Percentiles rank a stretch among this genome's conserved stretches.
phyloP scores from a whole-genome alignment of 306 rosid species.

The Neltuma alba region DNA sequence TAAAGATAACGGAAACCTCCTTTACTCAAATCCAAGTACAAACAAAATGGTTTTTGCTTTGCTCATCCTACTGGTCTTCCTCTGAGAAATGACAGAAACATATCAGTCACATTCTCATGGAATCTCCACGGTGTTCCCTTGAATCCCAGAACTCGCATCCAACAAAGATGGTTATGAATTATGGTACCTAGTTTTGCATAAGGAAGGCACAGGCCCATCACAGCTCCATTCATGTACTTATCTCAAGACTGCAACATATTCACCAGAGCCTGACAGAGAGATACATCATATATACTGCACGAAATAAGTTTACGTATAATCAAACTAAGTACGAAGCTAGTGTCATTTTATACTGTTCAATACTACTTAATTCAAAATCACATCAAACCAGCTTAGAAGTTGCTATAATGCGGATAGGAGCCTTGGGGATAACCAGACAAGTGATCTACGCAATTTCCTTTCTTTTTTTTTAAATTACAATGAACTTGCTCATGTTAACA shows the following conservation, averaged over 20 bases:
- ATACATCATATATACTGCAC: constrained; percentile 21
- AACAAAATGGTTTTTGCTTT: constrained; percentile 34
- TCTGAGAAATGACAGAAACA: constrained; percentile 39
- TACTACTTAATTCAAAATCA: constrained; percentile 7
- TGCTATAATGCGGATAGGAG: constrained; percentile 5
- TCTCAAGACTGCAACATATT: constrained; percentile 19
- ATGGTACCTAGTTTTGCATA: constrained; percentile 34
- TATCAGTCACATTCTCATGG: constrained; percentile 36
- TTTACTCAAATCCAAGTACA: constrained; percentile 30
- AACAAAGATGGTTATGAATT: constrained; percentile 39
- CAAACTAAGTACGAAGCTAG: constrained; percentile 25
- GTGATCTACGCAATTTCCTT: constrained; percentile 16
- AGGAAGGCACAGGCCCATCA: constrained; percentile 22
- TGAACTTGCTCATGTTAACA: not conserved
- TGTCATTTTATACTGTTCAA: constrained; percentile 12
- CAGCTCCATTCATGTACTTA: constrained; percentile 29
- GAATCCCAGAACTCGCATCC: constrained; percentile 43
- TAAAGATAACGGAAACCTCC: constrained; percentile 44
- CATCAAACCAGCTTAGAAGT: not conserved
- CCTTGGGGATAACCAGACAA: not conserved
- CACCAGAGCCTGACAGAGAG: constrained; percentile 31
- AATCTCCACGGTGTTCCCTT: constrained; percentile 27
- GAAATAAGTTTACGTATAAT: constrained; percentile 7
- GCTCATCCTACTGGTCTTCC: constrained; percentile 35
- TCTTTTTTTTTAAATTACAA: not conserved